A percentile compares a stretch with the other conserved stretches of the same genome.
Conservation (phyloP, 1,284 basidiomycete species). For the Papiliotrema terrestris region DNA sequence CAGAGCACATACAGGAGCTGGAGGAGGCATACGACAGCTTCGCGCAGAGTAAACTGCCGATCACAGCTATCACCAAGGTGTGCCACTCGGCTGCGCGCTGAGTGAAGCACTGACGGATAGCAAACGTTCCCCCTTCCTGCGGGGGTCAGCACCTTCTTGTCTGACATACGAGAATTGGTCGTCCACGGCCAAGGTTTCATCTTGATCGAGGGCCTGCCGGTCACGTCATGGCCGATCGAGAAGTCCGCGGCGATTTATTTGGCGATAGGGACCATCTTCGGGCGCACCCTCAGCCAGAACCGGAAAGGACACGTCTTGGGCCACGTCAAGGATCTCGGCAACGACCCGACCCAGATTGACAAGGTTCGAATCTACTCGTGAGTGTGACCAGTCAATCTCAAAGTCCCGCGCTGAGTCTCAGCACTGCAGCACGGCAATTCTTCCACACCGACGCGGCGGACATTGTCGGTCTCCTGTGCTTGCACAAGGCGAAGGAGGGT, state of each 20-base stretch:
- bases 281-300: slow-evolving; percentile 46
- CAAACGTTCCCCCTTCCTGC: too few relatives aligned
- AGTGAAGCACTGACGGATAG: too few relatives aligned
- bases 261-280: slow-evolving; percentile 46
- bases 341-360: slow-evolving; percentile 46
- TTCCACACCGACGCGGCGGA: slow-evolving; percentile 42
- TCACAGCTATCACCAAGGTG: too few relatives aligned
- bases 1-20: too few relatives aligned
- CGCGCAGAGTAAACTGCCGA: too few relatives aligned
- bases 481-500: slow-evolving; percentile 49
- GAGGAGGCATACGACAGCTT: too few relatives aligned
- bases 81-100: too few relatives aligned
- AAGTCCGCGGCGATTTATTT: slow-evolving; percentile 48
- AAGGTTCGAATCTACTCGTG: slow-evolving; percentile 50
- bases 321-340: slow-evolving; percentile 51
- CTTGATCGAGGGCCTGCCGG: slow-evolving; percentile 50
- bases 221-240: slow-evolving; percentile 41
- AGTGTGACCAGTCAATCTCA: too few relatives aligned
- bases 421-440: slow-evolving; percentile 48
- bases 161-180: too few relatives aligned
- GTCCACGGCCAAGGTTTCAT: slow-evolving; percentile 46
- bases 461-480: slow-evolving; percentile 43
- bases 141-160: too few relatives aligned
- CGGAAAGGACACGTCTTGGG: slow-evolving; percentile 50
- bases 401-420: too few relatives aligned